Percentiles rank a stretch among this genome's conserved stretches.
phyloP scores from a whole-genome alignment of 345 rosid genomes.

The Aquilaria yunnanensis region DNA sequence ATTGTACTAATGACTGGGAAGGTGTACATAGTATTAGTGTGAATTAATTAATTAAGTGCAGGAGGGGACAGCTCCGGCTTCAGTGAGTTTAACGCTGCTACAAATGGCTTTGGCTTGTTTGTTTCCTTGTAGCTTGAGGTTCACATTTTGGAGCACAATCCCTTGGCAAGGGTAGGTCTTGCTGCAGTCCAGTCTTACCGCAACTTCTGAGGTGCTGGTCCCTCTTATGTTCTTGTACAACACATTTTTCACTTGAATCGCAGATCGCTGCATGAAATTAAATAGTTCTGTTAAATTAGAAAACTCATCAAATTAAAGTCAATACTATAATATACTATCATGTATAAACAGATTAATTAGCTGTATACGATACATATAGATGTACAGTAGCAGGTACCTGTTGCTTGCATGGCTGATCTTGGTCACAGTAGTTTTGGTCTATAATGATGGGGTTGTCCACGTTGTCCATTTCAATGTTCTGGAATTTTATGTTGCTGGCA shows the following conservation, averaged over 20 bases:
- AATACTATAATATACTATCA: no score
- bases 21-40: no score
- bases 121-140: slow-evolving; percentile 26
- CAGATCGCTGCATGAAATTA: slow-evolving; percentile 39
- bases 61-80: slow-evolving; percentile 36
- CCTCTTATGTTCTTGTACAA: slow-evolving; percentile 67
- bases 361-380: background rate
- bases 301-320: no score
- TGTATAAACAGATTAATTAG: no score
- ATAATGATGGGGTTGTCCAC: slow-evolving; percentile 82
- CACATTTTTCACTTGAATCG: slow-evolving; percentile 61
- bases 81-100: slow-evolving; percentile 33
- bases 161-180: slow-evolving; percentile 54
- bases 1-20: no score
- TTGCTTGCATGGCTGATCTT: slow-evolving; percentile 50
- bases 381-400: slow-evolving; percentile 30
- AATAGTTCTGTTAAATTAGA: no score
- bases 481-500: slow-evolving; percentile 65
- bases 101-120: slow-evolving; percentile 37
- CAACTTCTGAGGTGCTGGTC: slow-evolving; percentile 68
- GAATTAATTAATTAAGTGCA: no score
- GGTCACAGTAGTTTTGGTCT: slow-evolving; percentile 84
- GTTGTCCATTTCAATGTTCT: slow-evolving; percentile 59
- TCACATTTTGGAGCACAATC: slow-evolving; percentile 44
- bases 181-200: slow-evolving; percentile 62